phyloP scores from a whole-genome alignment of 441 rosid genomes.

The Viola pubescens region DNA sequence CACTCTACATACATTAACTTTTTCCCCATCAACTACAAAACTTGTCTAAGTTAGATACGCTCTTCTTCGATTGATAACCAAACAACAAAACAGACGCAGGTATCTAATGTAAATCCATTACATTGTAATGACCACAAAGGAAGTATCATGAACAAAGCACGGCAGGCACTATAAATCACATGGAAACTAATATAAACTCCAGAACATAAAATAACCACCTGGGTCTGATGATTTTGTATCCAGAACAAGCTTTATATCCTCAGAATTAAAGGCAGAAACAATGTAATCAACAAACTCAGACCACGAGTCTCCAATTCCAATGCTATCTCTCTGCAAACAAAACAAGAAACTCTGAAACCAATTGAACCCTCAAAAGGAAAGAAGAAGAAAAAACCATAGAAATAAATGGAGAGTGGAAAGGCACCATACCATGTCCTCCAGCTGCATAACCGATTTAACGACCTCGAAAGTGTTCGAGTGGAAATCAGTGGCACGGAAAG shows the following conservation, averaged over 20 bases:
- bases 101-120: no score
- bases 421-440: slow-evolving; percentile 57
- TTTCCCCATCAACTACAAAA: not conserved
- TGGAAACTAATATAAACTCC: not conserved
- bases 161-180: not conserved
- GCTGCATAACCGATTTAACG: slow-evolving; percentile 53
- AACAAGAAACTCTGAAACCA: not conserved
- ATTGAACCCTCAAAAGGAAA: not conserved
- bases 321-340: slow-evolving; percentile 56
- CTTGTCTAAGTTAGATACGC: not conserved
- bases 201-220: slow-evolving; percentile 25
- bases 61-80: no score
- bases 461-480: slow-evolving; percentile 51
- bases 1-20: not conserved
- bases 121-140: not conserved
- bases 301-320: slow-evolving; percentile 84
- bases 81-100: no score
- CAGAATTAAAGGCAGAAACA: slow-evolving; percentile 58
- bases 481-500: slow-evolving; percentile 61
- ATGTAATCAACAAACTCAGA: slow-evolving; percentile 68
- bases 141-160: not conserved
- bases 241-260: slow-evolving; percentile 59
- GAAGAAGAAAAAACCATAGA: not conserved
- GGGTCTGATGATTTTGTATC: slow-evolving; percentile 26
- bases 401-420: not conserved